Conservation (phyloP, 352 stramenopile species). For the Globisporangium parvum region DNA sequence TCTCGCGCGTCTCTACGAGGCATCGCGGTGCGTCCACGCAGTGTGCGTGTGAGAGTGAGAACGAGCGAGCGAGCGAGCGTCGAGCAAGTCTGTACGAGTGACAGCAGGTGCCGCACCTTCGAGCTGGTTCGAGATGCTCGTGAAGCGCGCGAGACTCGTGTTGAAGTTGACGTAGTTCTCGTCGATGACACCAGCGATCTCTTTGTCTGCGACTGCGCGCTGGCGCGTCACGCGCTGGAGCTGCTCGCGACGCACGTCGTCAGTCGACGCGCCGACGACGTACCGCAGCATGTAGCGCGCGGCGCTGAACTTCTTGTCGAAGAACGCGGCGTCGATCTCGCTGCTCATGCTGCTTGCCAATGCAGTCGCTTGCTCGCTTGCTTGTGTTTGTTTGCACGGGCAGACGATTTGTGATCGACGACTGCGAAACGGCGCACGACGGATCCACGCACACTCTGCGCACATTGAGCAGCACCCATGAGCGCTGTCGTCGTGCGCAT, state of each 20-base stretch:
- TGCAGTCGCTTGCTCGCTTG: background rate
- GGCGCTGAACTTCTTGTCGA: constrained; percentile 82
- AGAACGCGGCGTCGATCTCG: constrained; percentile 71
- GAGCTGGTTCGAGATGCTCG: constrained; percentile 67
- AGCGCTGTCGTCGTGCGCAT: constrained; percentile 35
- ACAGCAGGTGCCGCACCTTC: constrained; percentile 31
- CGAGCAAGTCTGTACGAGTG: background rate
- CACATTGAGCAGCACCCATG: background rate
- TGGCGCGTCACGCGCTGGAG: constrained; percentile 52
- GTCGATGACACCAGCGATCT: constrained; percentile 81
- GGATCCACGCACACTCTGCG: background rate
- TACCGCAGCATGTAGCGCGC: constrained; percentile 76
- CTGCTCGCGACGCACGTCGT: constrained; percentile 66
- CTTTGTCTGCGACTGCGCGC: constrained; percentile 57
- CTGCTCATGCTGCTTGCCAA: constrained; percentile 28
- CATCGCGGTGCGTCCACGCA: no score
- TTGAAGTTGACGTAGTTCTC: constrained; percentile 85
- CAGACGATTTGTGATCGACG: constrained; percentile 1
- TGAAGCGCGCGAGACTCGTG: constrained; percentile 75
- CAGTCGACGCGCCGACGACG: constrained; percentile 57
- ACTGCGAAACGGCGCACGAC: constrained; percentile 16
- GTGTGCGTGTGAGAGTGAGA: background rate
- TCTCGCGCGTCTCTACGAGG: constrained; percentile 50
- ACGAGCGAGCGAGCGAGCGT: background rate
- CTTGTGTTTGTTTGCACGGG: constrained; percentile 1